Conservation (phyloP, 1,284 basidiomycete genomes). For the Microbotryum lychnidis-dioicae region DNA sequence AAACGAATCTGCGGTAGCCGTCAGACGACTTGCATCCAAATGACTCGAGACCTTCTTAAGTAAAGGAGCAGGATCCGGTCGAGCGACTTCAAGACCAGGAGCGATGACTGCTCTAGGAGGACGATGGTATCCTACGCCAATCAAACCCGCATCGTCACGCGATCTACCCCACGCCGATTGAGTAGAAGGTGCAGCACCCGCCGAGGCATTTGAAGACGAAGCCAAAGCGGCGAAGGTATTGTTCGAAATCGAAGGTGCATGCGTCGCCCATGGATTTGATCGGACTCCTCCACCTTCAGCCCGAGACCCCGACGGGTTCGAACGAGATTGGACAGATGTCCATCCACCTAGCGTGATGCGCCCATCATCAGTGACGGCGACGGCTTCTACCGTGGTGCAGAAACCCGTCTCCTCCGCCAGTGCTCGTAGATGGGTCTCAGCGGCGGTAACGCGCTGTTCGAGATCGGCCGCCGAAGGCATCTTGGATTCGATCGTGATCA, state of each 20-base stretch:
- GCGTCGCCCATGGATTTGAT: background rate
- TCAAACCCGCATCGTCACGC: background rate
- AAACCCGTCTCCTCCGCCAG: constrained; percentile 26
- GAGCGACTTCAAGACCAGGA: constrained; percentile 9
- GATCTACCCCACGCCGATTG: constrained; percentile 4
- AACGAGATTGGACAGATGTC: constrained; percentile 20
- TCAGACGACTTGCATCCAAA: constrained; percentile 1
- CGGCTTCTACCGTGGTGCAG: constrained; percentile 22
- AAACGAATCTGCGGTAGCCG: background rate
- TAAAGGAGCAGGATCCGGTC: background rate
- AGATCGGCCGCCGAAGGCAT: constrained; percentile 1
- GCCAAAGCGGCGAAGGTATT: background rate
- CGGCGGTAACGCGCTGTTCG: constrained; percentile 13
- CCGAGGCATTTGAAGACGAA: background rate
- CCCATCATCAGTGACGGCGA: constrained; percentile 20
- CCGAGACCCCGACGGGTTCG: background rate
- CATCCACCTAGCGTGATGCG: constrained; percentile 19
- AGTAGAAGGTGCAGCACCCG: constrained; percentile 9
- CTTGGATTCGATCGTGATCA: constrained; percentile 16
- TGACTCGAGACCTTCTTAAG: background rate
- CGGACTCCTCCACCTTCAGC: background rate
- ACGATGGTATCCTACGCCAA: background rate
- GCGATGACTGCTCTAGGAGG: constrained; percentile 27
- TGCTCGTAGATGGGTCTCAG: constrained; percentile 4
- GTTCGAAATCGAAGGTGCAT: background rate